phyloP scores from a whole-genome alignment of 768 basidiomycete species.

The Xerocomellus intermedius region DNA sequence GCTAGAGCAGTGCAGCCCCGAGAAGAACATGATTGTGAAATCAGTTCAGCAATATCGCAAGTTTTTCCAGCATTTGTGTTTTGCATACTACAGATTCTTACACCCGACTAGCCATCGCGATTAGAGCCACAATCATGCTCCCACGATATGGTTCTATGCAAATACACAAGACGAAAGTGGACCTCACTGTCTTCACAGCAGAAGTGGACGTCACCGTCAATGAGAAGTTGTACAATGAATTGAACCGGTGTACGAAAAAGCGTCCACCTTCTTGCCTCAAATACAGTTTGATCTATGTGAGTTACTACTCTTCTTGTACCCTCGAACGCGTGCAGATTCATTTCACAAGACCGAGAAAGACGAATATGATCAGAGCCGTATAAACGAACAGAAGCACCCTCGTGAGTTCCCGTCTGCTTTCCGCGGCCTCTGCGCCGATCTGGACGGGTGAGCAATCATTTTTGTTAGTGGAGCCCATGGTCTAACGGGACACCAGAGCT shows the following conservation, averaged over 20 bases:
- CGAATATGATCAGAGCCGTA: neutral
- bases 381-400: neutral
- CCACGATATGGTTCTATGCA: neutral
- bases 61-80: neutral
- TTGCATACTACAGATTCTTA: neutral
- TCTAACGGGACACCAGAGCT: neutral
- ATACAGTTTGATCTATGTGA: neutral
- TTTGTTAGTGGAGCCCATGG: neutral
- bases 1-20: conserved; percentile 51
- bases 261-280: neutral
- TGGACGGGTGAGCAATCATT: neutral
- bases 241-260: neutral
- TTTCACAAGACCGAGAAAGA: neutral
- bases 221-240: neutral
- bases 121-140: neutral
- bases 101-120: neutral
- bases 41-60: neutral
- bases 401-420: neutral
- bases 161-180: neutral
- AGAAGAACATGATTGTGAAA: conserved; percentile 64
- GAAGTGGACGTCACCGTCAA: neutral
- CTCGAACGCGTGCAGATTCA: neutral
- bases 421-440: neutral
- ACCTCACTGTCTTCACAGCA: neutral
- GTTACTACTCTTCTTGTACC: neutral